These are phyloP conservation scores for Aspergillus fischeri DNA, from an alignment of 2,329 filamentous ascomycete genomes.

Conservation along the genomic window DNA sequence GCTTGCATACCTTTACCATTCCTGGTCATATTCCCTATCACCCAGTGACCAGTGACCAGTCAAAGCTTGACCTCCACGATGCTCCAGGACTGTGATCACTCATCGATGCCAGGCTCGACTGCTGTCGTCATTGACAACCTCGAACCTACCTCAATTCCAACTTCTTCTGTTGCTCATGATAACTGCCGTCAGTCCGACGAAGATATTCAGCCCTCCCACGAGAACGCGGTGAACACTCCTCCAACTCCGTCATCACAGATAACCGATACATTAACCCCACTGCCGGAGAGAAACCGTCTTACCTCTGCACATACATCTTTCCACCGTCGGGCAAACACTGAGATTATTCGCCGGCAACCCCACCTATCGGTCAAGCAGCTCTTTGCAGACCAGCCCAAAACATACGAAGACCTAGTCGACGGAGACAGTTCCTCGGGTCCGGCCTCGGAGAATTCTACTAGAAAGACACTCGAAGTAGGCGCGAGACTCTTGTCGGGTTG, in stretches of 20 bases:
- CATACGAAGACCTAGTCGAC: conserved; percentile 19
- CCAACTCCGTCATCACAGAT: conserved; percentile 12
- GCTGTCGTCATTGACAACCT: conserved; percentile 7
- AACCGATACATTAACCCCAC: conserved; percentile 13
- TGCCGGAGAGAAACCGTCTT: conserved; percentile 13
- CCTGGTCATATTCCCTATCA: conserved; percentile 14
- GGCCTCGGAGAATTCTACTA: conserved; percentile 23
- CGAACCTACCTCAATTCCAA: conserved; percentile 9
- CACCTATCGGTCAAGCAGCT: conserved; percentile 18
- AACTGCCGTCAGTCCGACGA: conserved; percentile 11
- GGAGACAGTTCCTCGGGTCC: conserved; percentile 8
- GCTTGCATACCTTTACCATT: conserved; percentile 18
- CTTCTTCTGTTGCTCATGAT: conserved; percentile 10
- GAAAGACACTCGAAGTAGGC: conserved; percentile 29
- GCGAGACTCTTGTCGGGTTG: conserved; percentile 44
- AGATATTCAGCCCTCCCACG: conserved; percentile 11
- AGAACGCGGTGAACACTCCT: conserved; percentile 5
- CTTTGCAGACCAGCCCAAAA: conserved; percentile 23
- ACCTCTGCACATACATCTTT: conserved; percentile 13
- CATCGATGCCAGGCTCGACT: conserved; percentile 15
- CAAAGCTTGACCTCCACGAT: conserved; percentile 14
- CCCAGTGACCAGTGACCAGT: conserved; percentile 8
- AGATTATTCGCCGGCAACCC: conserved; percentile 25
- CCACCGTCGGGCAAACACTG: conserved; percentile 35
- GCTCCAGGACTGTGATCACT: conserved; percentile 15